Percentiles rank a stretch among this genome's conserved stretches.
phyloP scores from a whole-genome alignment of 2,329 filamentous ascomycete genomes.

The Neonectria punicea region DNA sequence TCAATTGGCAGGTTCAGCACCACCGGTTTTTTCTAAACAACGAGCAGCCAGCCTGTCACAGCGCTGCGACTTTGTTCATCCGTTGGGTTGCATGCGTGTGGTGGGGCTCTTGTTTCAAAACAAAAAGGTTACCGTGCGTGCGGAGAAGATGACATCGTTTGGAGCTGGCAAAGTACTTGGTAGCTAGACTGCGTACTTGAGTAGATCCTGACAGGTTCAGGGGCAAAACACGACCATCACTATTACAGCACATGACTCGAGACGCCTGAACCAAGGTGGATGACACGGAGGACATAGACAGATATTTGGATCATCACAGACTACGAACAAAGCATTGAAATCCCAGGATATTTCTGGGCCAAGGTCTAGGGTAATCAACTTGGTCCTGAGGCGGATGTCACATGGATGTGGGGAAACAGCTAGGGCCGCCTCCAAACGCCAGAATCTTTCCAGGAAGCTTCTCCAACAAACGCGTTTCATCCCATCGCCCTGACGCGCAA shows the following conservation, averaged over 20 bases:
- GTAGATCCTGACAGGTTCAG: background rate
- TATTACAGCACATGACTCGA: background rate
- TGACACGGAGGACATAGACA: no score
- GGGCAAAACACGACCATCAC: background rate
- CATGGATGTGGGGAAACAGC: conserved; percentile 2
- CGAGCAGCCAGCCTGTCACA: background rate
- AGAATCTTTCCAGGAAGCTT: conserved; percentile 16
- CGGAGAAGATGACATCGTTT: background rate
- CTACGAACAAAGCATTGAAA: background rate
- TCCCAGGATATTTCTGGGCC: background rate
- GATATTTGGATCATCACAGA: no score
- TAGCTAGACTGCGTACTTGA: no score
- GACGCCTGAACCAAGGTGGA: background rate
- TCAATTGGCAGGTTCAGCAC: background rate
- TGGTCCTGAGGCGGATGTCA: background rate
- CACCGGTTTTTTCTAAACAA: background rate
- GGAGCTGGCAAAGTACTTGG: no score
- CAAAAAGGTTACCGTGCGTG: background rate
- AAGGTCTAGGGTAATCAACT: conserved; percentile 8
- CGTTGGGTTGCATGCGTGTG: background rate
- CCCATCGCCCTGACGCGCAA: conserved; percentile 28
- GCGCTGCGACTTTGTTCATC: background rate
- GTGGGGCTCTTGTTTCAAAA: conserved; percentile 2
- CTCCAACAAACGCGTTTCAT: conserved; percentile 25
- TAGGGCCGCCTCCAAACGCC: conserved; percentile 6